phyloP scores from a whole-genome alignment of 768 basidiomycete genomes.

The Trametes villosa region DNA sequence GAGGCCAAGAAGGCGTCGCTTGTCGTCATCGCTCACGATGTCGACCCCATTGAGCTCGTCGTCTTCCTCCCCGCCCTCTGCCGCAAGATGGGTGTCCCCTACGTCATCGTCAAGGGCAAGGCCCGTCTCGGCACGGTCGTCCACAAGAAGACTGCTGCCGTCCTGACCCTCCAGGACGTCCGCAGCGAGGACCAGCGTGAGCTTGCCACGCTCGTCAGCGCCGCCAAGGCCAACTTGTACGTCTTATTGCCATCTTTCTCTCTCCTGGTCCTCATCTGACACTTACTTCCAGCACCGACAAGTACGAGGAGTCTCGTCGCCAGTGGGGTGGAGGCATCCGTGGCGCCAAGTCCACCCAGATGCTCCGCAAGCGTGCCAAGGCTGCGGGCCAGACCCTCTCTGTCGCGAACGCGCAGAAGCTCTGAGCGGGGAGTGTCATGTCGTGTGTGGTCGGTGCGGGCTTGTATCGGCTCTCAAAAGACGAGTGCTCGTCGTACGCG shows the following conservation, averaged over 20 bases:
- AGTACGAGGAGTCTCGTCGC: slow-evolving; percentile 89
- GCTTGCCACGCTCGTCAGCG: slow-evolving; percentile 88
- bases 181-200: slow-evolving; percentile 93
- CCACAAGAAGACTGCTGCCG: slow-evolving; percentile 97
- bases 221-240: slow-evolving; percentile 97
- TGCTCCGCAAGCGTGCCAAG: slow-evolving; percentile 94
- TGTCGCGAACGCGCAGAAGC: slow-evolving; percentile 63
- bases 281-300: slow-evolving; percentile 75
- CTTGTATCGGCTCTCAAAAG: slow-evolving; percentile 14
- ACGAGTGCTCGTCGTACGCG: neutral
- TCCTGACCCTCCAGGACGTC: slow-evolving; percentile 91
- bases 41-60: slow-evolving; percentile 99
- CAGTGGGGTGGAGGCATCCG: slow-evolving; percentile 97
- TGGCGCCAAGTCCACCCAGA: slow-evolving; percentile 93
- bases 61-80: slow-evolving; percentile 98
- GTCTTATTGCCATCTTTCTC: slow-evolving; percentile 37
- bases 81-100: slow-evolving; percentile 99
- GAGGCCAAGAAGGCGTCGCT: slow-evolving; percentile 98
- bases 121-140: slow-evolving; percentile 97
- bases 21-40: slow-evolving; percentile 96
- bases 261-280: neutral
- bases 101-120: slow-evolving; percentile 98
- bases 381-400: slow-evolving; percentile 73
- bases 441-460: slow-evolving; percentile 7
- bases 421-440: slow-evolving; percentile 46